Evolutionary conservation across 2,329 filamentous ascomycete species (phyloP).

Genomic region (Cladophialophora chaetospira): DNA sequence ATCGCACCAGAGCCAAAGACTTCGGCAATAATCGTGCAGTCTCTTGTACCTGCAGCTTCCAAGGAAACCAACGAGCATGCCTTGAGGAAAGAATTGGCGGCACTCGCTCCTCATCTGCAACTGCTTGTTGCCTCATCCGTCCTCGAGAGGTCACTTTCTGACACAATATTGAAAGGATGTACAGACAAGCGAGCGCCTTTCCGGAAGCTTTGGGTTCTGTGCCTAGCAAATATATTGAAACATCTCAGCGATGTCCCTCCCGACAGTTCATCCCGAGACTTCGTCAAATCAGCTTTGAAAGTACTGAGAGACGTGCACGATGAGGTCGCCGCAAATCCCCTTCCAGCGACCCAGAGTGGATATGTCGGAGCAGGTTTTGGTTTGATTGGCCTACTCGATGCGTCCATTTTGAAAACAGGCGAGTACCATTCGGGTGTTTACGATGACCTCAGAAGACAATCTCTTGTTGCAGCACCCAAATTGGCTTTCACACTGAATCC

Average conservation of each 20-base stretch:
- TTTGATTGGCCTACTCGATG: constrained; percentile 37
- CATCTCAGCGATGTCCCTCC: constrained; percentile 41
- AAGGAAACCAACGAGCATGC: constrained; percentile 91
- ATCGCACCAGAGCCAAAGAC: constrained; percentile 63
- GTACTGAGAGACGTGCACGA: constrained; percentile 67
- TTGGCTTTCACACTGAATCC: constrained; percentile 84
- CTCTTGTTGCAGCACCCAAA: constrained; percentile 69
- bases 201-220: constrained; percentile 76
- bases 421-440: constrained; percentile 32
- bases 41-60: constrained; percentile 67
- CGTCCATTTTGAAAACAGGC: constrained; percentile 40
- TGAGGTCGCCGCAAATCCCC: constrained; percentile 76
- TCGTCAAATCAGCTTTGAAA: constrained; percentile 54
- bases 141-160: constrained; percentile 66
- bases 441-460: constrained; percentile 34
- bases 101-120: constrained; percentile 67
- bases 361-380: constrained; percentile 76
- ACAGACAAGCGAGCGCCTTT: constrained; percentile 79
- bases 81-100: constrained; percentile 71
- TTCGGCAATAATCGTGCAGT: constrained; percentile 66
- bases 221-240: constrained; percentile 27
- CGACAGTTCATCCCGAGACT: constrained; percentile 42
- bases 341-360: constrained; percentile 77
- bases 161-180: constrained; percentile 77
- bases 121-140: constrained; percentile 65